phyloP scores from a whole-genome alignment of 169 alveolate species.

The Eimeria praecox region DNA sequence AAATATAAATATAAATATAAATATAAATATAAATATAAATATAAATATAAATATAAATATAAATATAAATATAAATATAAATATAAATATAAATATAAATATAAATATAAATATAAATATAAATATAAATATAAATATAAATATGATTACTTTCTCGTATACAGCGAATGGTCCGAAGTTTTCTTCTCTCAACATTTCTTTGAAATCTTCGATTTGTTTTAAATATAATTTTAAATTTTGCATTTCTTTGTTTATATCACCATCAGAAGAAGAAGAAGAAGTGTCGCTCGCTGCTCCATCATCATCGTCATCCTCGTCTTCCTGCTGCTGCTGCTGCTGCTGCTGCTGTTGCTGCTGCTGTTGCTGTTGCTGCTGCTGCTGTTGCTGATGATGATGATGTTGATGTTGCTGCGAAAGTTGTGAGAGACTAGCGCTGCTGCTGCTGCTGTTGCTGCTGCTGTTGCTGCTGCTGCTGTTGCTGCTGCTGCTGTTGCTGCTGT shows the following conservation, averaged over 20 bases:
- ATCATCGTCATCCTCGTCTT: neutral
- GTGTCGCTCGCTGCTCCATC: slow-evolving; percentile 8
- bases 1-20: too few relatives aligned
- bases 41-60: too few relatives aligned
- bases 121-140: neutral
- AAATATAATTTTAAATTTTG: neutral
- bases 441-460: too few relatives aligned
- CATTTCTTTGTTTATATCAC: neutral
- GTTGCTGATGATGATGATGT: neutral
- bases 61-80: too few relatives aligned
- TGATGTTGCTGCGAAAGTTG: too few relatives aligned
- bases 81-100: too few relatives aligned
- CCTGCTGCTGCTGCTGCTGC: slow-evolving; percentile 41
- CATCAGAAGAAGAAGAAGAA: neutral
- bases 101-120: neutral
- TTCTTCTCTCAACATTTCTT: slow-evolving; percentile 68
- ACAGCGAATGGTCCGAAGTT: slow-evolving; percentile 71
- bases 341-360: slow-evolving; percentile 25
- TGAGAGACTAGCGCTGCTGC: too few relatives aligned
- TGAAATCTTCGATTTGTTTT: slow-evolving; percentile 63
- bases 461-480: too few relatives aligned
- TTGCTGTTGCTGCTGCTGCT: slow-evolving; percentile 18
- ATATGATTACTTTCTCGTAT: slow-evolving; percentile 66
- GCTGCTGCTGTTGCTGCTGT: too few relatives aligned
- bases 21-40: too few relatives aligned